A percentile compares a stretch with the other conserved stretches of the same genome.
Conservation (phyloP, 2,329 filamentous ascomycete genomes). For the Pestalotiopsis sp. region DNA sequence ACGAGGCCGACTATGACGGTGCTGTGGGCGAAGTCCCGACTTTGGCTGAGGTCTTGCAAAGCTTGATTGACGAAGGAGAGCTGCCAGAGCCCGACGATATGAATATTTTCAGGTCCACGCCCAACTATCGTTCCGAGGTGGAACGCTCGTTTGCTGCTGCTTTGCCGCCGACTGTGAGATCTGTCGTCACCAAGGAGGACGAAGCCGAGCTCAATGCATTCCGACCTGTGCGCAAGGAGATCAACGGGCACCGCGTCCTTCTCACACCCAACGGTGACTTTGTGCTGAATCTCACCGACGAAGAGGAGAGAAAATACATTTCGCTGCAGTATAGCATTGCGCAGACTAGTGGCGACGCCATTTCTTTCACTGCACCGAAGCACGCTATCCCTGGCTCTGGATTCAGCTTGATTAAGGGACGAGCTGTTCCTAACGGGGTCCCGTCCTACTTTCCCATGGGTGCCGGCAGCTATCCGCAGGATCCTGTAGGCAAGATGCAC, state of each 20-base stretch:
- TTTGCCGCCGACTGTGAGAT: constrained; percentile 43
- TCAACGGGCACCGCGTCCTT: constrained; percentile 68
- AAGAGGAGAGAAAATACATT: constrained; percentile 72
- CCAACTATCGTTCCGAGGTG: constrained; percentile 36
- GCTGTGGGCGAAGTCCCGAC: constrained; percentile 34
- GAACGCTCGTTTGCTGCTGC: constrained; percentile 27
- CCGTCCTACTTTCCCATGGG: constrained; percentile 62
- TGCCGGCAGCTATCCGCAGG: constrained; percentile 49
- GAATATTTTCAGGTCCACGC: constrained; percentile 41
- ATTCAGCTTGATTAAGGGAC: constrained; percentile 65
- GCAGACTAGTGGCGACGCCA: constrained; percentile 50
- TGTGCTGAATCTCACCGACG: constrained; percentile 68
- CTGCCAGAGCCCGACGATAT: constrained; percentile 38
- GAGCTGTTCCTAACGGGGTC: constrained; percentile 65
- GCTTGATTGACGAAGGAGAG: constrained; percentile 36
- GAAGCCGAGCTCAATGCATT: constrained; percentile 57
- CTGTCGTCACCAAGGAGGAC: constrained; percentile 56
- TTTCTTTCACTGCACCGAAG: constrained; percentile 57
- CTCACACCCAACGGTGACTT: constrained; percentile 78
- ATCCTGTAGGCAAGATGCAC: constrained; percentile 67
- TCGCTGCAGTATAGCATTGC: constrained; percentile 66
- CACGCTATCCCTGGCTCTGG: constrained; percentile 55
- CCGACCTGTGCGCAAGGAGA: constrained; percentile 61
- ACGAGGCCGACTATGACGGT: constrained; percentile 30
- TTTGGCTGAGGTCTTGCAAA: constrained; percentile 38